Evolutionary conservation across 345 rosid genomes (phyloP), one percentile per base, ranked within the genome.

Genomic region (Abelmoschus esculentus): DNA sequence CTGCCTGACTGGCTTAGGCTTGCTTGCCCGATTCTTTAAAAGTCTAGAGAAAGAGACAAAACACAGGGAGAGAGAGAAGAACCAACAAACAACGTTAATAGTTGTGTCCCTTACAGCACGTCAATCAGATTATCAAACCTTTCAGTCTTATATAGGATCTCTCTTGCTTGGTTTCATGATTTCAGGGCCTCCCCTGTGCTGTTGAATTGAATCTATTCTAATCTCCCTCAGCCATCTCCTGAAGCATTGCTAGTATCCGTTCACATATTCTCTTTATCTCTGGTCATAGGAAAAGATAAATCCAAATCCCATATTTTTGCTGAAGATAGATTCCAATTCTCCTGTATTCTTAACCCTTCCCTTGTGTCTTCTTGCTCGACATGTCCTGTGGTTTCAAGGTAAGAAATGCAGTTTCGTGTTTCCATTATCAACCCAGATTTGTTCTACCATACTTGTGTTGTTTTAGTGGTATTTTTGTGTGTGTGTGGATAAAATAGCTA

Each of bases 361-460:
- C 26, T 22, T 8, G n/a, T 22, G 14, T 64, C 29, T 64, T 19
- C 32, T 26, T 54, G 13, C 55, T 26, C 17, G 26, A 66, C 42
- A 66, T 66, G 70, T 66, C 42, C n/a, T 7, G 70, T n/a, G 17
- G 58, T 66, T 49, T 49, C 70, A 49, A 66, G 70, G 70, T 66
- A 66, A 66, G 69, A 66, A 29, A 49, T 49, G 42, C 57, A 47
- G 9, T 38, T 38, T 32, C 6, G 6, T 32, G 36, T 32, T 32
- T 38, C 42, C 42, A 38, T 38, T 38, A 15, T 29, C 9, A 50
- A 66, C 44, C 70, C 58, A 50, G 58, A 49, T 31, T 66, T 29
- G 1, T 29, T 46, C 4, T 66, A 1, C 44, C 8, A 15, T 29
- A n/a, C 52, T 49, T 66, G 1, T 29, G 15, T 4, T 31, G 44